Evolutionary conservation across 371 early-diverging fungal species (phyloP).

Genomic region (Saksenaea oblongispora): DNA sequence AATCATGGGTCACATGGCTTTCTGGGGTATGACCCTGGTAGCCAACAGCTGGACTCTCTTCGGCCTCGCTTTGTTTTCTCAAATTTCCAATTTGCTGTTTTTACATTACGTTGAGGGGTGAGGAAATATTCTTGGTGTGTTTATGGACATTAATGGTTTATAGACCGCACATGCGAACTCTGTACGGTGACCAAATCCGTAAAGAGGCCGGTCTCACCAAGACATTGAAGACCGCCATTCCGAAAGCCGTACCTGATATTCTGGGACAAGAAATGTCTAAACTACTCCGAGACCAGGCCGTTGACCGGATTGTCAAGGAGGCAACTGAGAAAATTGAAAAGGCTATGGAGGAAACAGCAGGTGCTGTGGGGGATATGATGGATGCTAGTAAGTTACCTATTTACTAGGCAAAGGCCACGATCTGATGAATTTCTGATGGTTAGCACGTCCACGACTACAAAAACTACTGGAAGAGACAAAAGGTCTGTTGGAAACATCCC

Average conservation of each 20-base stretch:
- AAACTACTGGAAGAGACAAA: constrained; percentile 62
- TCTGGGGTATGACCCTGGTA: constrained; percentile 89
- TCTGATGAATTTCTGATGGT: not conserved
- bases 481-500: constrained; percentile 51
- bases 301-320: constrained; percentile 60
- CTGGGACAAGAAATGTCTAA: constrained; percentile 38
- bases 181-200: constrained; percentile 81
- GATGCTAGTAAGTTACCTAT: constrained; percentile 11
- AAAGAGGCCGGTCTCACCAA: constrained; percentile 80
- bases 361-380: constrained; percentile 50
- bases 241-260: constrained; percentile 33
- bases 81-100: constrained; percentile 78
- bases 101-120: constrained; percentile 76
- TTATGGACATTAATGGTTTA: not conserved
- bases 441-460: constrained; percentile 54
- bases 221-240: constrained; percentile 43
- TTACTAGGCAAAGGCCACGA: not conserved
- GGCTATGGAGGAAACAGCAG: constrained; percentile 60
- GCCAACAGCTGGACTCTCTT: constrained; percentile 79
- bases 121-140: constrained; percentile 1
- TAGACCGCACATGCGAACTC: constrained; percentile 79
- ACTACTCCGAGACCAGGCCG: constrained; percentile 41
- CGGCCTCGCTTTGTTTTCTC: constrained; percentile 80
- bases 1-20: constrained; percentile 85
- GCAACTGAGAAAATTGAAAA: constrained; percentile 61